Percentiles rank a stretch among this genome's conserved stretches.
Evolutionary conservation across 176 grass and related monocot genomes (phyloP).

Genomic region (Juncus inflexus): DNA sequence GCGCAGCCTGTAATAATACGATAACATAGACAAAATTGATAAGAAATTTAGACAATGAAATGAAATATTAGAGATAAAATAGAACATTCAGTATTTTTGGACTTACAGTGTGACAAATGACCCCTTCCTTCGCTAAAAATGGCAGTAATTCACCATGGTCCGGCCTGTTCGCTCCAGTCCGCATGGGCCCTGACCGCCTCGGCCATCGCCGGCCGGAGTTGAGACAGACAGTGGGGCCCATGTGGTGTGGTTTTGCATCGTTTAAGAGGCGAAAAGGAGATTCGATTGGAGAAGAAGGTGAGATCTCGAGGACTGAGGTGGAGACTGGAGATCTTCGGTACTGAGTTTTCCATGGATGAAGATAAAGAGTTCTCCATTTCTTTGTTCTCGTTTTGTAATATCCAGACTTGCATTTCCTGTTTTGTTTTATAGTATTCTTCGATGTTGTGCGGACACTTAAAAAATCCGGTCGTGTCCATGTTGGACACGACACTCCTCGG

Average conservation of each 20-base stretch:
- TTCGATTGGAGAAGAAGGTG: background rate
- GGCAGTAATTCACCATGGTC: constrained; percentile 36
- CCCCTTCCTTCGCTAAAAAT: constrained; percentile 62
- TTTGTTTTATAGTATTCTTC: no score
- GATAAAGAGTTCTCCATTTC: background rate
- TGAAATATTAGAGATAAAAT: background rate
- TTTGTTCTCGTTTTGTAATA: no score
- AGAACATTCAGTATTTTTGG: background rate
- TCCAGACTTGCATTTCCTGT: no score
- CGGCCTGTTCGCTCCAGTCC: background rate
- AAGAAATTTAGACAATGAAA: no score
- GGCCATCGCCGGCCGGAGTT: background rate
- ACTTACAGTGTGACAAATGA: constrained; percentile 78
- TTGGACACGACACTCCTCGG: no score
- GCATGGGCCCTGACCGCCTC: background rate
- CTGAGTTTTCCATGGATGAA: background rate
- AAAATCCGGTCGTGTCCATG: no score
- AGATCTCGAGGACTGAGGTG: background rate
- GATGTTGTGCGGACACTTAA: no score
- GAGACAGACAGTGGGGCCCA: background rate
- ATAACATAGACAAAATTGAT: background rate
- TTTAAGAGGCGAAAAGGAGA: background rate
- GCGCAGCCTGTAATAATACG: constrained; percentile 44
- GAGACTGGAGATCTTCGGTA: background rate
- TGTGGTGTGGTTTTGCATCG: background rate